phyloP scores from a whole-genome alignment of 805 yeast species.

The Candida taoyuanica region DNA sequence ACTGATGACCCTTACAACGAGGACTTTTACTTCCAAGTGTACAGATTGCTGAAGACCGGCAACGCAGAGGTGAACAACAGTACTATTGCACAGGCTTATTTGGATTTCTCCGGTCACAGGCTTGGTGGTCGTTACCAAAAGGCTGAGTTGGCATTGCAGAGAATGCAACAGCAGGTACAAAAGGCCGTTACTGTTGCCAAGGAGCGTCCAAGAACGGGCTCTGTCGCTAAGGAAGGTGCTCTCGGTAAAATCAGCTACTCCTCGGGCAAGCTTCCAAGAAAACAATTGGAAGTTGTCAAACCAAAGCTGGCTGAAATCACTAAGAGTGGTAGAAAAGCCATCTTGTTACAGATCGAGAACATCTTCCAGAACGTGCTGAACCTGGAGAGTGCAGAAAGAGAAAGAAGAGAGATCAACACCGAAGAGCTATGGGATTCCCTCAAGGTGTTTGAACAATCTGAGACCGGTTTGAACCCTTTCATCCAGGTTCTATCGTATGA shows the following conservation, averaged over 20 bases:
- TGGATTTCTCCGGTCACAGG: slow-evolving; percentile 88
- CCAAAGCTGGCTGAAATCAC: slow-evolving; percentile 34
- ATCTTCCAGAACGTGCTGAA: slow-evolving; percentile 73
- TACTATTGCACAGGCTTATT: slow-evolving; percentile 87
- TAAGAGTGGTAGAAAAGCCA: slow-evolving; percentile 41
- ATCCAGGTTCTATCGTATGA: slow-evolving; percentile 77
- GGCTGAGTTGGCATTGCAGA: slow-evolving; percentile 86
- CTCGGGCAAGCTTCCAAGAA: slow-evolving; percentile 82
- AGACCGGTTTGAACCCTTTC: slow-evolving; percentile 57
- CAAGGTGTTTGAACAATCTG: slow-evolving; percentile 61
- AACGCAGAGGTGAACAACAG: slow-evolving; percentile 49
- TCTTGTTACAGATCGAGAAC: slow-evolving; percentile 68
- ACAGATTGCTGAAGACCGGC: slow-evolving; percentile 62
- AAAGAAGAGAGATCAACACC: slow-evolving; percentile 42
- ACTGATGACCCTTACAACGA: slow-evolving; percentile 97
- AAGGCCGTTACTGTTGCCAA: slow-evolving; percentile 94
- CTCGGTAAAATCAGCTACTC: slow-evolving; percentile 81
- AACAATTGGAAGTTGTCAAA: slow-evolving; percentile 65
- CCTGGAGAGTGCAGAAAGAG: slow-evolving; percentile 71
- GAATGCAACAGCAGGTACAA: slow-evolving; percentile 98
- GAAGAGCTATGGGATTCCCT: slow-evolving; percentile 70
- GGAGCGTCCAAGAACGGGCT: slow-evolving; percentile 65
- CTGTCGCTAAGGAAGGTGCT: slow-evolving; percentile 75
- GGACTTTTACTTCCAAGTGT: slow-evolving; percentile 94
- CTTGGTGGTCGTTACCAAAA: slow-evolving; percentile 79